phyloP scores from a whole-genome alignment of 768 basidiomycete species.

The Mycena leptocephala region DNA sequence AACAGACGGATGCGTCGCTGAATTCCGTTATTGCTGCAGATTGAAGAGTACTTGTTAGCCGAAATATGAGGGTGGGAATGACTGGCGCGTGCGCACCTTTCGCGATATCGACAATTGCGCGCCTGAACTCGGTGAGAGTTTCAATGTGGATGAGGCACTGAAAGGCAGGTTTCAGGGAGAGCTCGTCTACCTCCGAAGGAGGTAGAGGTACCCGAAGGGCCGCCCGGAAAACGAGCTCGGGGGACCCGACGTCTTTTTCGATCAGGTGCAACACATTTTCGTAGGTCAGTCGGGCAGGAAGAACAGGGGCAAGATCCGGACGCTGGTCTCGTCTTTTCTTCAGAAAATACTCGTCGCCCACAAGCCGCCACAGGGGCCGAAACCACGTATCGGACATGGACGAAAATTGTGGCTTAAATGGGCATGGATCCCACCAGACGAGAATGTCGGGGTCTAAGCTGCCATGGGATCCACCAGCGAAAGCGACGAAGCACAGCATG shows the following conservation, averaged over 20 bases:
- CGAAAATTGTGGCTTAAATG: neutral
- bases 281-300: neutral
- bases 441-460: no score
- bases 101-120: neutral
- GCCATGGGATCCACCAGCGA: no score
- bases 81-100: neutral
- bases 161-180: neutral
- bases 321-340: neutral
- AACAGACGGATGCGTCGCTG: neutral
- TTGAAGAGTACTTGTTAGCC: no score
- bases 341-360: neutral
- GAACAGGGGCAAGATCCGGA: neutral
- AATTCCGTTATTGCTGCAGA: neutral
- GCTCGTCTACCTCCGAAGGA: neutral
- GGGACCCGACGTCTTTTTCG: neutral
- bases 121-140: neutral
- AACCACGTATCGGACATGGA: no score
- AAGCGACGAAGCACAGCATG: no score
- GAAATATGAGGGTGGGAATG: no score
- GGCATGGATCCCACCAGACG: no score
- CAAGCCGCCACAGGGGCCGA: neutral
- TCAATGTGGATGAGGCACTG: neutral
- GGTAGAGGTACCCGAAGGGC: neutral
- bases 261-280: neutral
- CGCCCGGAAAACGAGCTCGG: neutral